These are phyloP conservation scores for Coemansia javaensis DNA, from an alignment of 192 early-diverging fungal genomes.

Conservation along the genomic window DNA sequence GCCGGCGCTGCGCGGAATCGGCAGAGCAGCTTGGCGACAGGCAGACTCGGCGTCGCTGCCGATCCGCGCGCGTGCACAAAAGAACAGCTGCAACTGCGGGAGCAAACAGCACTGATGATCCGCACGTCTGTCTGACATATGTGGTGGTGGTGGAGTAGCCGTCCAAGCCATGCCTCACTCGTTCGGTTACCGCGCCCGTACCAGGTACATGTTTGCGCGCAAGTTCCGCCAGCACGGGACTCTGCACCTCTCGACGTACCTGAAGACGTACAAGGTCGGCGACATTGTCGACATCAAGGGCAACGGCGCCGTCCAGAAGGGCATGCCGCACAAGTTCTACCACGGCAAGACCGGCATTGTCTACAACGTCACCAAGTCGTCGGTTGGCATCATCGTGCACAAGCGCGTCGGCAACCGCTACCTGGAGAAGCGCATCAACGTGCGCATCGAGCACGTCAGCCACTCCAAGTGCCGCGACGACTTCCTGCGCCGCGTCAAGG, in stretches of 20 bases:
- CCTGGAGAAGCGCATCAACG: conserved; percentile 97
- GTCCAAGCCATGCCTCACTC: conserved; percentile 67
- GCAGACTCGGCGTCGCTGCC: no score
- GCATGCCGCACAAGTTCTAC: conserved; percentile 99
- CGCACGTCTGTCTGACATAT: not conserved
- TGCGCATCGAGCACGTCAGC: conserved; percentile 98
- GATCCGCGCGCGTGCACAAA: no score
- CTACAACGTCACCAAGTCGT: conserved; percentile 99
- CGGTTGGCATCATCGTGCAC: conserved; percentile 97
- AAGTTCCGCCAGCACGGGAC: conserved; percentile 95
- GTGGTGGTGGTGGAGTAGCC: not conserved
- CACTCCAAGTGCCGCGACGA: conserved; percentile 99
- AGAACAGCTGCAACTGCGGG: no score
- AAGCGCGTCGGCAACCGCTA: conserved; percentile 98
- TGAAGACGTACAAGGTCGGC: conserved; percentile 97
- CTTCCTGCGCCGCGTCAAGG: conserved; percentile 96
- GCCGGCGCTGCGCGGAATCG: no score
- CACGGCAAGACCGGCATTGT: conserved; percentile 98
- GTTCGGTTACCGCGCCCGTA: conserved; percentile 94
- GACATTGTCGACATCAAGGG: conserved; percentile 99
- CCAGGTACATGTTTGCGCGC: conserved; percentile 95
- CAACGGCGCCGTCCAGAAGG: conserved; percentile 98
- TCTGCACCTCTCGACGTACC: conserved; percentile 93
- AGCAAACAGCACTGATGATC: not conserved
- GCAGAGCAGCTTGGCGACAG: no score